These are phyloP conservation scores for Colletotrichum musae DNA, from an alignment of 2,329 filamentous ascomycete genomes.

Conservation along the genomic window DNA sequence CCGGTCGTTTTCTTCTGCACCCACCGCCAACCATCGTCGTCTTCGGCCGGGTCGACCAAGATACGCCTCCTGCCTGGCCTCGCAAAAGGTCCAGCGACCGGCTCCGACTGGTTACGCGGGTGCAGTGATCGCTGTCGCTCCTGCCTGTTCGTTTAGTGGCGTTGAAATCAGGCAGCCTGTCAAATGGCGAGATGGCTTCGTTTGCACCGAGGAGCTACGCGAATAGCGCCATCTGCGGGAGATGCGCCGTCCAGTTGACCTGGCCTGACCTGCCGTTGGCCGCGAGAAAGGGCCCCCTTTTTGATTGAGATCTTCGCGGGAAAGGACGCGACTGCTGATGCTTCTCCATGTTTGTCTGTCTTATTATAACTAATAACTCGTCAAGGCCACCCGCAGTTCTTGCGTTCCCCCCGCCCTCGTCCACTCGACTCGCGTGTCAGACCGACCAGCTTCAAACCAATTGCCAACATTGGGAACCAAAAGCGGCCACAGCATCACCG, in stretches of 20 bases:
- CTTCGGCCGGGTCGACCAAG: background rate
- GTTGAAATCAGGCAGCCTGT: constrained; percentile 15
- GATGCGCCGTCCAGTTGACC: background rate
- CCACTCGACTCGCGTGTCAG: background rate
- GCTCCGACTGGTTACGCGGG: background rate
- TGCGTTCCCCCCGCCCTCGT: background rate
- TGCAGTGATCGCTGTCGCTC: background rate
- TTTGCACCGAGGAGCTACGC: constrained; percentile 10
- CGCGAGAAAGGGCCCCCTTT: background rate
- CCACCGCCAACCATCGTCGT: background rate
- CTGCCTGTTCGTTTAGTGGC: constrained; percentile 18
- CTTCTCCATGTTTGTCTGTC: background rate
- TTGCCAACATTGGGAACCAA: background rate
- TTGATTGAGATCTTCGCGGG: constrained; percentile 15
- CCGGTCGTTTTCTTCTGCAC: background rate
- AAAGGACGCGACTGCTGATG: background rate
- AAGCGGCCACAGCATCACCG: constrained; percentile 27
- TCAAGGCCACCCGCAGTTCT: constrained; percentile 5
- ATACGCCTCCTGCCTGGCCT: background rate
- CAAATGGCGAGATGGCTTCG: constrained; percentile 19
- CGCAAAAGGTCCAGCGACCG: constrained; percentile 6
- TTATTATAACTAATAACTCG: background rate
- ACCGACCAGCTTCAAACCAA: constrained; percentile 2
- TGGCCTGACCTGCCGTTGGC: constrained; percentile 17
- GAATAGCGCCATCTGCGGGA: background rate